phyloP scores from a whole-genome alignment of 2,329 filamentous ascomycete genomes.

The Stromatinia cepivora region DNA sequence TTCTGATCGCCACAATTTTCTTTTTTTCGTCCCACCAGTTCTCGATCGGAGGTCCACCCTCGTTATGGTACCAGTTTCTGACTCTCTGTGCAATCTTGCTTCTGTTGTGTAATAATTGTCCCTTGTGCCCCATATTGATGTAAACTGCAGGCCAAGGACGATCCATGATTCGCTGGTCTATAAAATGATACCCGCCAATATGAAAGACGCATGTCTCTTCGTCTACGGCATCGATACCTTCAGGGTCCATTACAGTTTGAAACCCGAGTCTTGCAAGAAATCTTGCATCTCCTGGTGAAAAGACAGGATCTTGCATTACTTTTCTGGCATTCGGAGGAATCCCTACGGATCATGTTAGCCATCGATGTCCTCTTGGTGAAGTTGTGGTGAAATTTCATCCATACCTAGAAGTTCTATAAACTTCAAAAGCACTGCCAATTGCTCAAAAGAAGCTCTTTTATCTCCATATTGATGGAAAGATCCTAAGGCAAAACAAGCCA shows the following conservation, averaged over 20 bases:
- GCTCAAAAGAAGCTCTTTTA: not conserved
- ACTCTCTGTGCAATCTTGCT: not conserved
- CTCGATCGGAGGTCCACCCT: not conserved
- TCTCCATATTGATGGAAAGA: not conserved
- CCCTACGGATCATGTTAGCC: not conserved
- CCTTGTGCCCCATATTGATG: not conserved
- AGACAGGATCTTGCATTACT: not conserved
- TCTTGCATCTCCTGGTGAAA: not conserved
- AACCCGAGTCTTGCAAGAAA: not conserved
- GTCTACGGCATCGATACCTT: not conserved
- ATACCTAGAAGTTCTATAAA: constrained; percentile 1
- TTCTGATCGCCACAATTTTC: not conserved
- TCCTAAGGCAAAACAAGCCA: not conserved
- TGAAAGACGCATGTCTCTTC: not conserved
- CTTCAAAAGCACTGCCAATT: constrained; percentile 9
- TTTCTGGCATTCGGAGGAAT: not conserved
- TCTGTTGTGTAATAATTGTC: not conserved
- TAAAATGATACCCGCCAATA: not conserved
- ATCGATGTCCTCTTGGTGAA: not conserved
- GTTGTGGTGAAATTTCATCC: not conserved
- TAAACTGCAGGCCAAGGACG: not conserved
- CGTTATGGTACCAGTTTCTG: not conserved
- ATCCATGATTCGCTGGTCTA: not conserved
- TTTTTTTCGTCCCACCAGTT: not conserved
- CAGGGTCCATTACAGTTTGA: not conserved